Evolutionary conservation across 148 eudicot genomes (phyloP).

Genomic region (Amaranthus palmeri): DNA sequence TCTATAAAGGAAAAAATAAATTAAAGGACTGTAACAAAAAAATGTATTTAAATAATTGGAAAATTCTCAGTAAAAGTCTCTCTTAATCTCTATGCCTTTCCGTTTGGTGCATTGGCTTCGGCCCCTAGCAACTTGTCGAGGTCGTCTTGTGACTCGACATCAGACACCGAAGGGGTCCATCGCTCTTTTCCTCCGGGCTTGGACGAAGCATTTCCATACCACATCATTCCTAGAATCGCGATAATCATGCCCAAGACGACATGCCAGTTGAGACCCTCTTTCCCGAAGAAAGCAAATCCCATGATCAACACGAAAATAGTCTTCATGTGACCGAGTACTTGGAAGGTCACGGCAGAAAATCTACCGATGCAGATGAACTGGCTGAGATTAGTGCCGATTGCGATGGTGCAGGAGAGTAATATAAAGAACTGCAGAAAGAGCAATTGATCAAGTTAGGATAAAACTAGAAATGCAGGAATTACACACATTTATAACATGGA

Average conservation of each 20-base stretch:
- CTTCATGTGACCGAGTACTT: conserved; percentile 58
- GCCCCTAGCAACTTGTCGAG: conserved; percentile 25
- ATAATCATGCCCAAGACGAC: conserved; percentile 44
- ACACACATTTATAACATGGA: background rate
- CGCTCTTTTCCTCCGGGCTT: conserved; percentile 52
- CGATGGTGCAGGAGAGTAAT: conserved; percentile 41
- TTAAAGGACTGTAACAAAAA: conserved; percentile 2
- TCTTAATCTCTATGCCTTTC: conserved; percentile 18
- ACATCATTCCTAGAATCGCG: conserved; percentile 49
- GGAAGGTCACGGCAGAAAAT: conserved; percentile 56
- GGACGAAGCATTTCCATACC: conserved; percentile 51
- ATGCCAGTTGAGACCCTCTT: conserved; percentile 48
- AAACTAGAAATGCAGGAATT: background rate
- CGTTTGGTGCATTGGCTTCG: conserved; percentile 13
- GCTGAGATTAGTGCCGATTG: conserved; percentile 54
- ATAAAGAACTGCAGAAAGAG: conserved; percentile 40
- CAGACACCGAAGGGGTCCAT: conserved; percentile 25
- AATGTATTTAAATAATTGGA: conserved; percentile 15
- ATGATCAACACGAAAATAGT: conserved; percentile 44
- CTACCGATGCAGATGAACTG: conserved; percentile 64
- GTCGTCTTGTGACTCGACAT: conserved; percentile 33
- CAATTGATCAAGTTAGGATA: background rate
- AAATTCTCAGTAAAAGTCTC: conserved; percentile 9
- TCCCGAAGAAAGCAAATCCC: conserved; percentile 50
- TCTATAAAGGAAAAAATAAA: conserved; percentile 15